Evolutionary conservation across 257 asterid genomes (phyloP), one percentile per base, ranked within the genome.

Genomic region (Cruciata laevipes): DNA sequence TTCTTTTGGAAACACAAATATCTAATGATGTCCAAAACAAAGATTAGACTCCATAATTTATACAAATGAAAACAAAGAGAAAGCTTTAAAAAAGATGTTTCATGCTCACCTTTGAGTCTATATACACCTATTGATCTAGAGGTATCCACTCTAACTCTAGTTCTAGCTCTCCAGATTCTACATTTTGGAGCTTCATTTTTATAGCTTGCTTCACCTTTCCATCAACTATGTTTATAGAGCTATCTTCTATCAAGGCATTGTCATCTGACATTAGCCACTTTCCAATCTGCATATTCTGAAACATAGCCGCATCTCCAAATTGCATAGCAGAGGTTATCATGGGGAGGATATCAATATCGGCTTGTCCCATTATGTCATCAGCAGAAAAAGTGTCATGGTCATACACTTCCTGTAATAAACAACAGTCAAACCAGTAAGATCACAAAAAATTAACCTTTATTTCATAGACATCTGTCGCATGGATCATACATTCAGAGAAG

Each of bases 321-420:
- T 96, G 89, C 61, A 86, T 83, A 38, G 99, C 98, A 27, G 99
- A 88, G 55, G 98, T 89, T 82, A 94, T 85, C 93, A 94, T 84
- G 37, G 99, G 81, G 71, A 87, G 99, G 49, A 94, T 85, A 69
- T 94, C 99, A 56, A 94, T 86, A 82, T 94, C 96, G 0, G 97
- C 99, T 71, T 88, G 89, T 53, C 99, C 99, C 99, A 94, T 94
- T 51, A 87, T 82, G 78, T 94, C 99, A 31, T 94, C 98, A 18
- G 99, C 90, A 61, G 98, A 88, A 68, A 94, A 88, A 1, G 95
- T 90, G 76, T 94, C 99, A 66, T 90, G 77, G 71, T 94, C 99
- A 44, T 78, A 94, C 13, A 94, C 96, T 82, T 88, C 82, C 99
- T 94, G 91, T 49, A 65, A 38, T 20, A 42, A 32, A 1, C 13